A percentile compares a stretch with the other conserved stretches of the same genome.
phyloP scores from a whole-genome alignment of 306 rosid species.

The Cucurbita maxima region DNA sequence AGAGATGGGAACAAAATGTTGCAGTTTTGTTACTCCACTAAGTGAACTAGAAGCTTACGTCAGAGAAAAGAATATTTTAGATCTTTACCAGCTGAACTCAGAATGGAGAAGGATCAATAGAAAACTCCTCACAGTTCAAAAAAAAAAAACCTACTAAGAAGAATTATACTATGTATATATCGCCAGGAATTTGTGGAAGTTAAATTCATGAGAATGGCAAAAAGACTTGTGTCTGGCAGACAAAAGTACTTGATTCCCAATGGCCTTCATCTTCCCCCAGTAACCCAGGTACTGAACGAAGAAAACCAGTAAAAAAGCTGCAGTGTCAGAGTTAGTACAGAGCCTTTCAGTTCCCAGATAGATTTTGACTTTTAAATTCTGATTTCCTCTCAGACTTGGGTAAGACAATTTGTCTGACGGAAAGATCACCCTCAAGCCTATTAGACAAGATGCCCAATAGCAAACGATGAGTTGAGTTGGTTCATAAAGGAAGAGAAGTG shows the following conservation, averaged over 20 bases:
- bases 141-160: neutral
- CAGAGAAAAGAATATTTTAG: neutral
- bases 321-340: no score
- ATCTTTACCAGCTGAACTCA: neutral
- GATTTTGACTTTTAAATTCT: neutral
- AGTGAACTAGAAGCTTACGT: neutral
- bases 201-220: neutral
- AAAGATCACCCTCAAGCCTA: neutral
- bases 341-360: no score
- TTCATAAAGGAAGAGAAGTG: neutral
- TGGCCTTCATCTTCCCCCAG: neutral
- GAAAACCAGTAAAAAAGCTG: neutral
- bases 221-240: neutral
- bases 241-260: neutral
- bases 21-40: neutral
- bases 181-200: neutral
- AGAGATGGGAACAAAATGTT: neutral
- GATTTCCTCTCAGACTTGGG: neutral
- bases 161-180: no score
- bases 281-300: neutral
- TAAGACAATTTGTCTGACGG: neutral
- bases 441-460: neutral
- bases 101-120: neutral
- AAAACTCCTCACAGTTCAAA: neutral
- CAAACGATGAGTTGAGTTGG: neutral